These are phyloP conservation scores for Aurantiochytrium sp. DNA, from an alignment of 108 stramenopile species.

Conservation along the genomic window DNA sequence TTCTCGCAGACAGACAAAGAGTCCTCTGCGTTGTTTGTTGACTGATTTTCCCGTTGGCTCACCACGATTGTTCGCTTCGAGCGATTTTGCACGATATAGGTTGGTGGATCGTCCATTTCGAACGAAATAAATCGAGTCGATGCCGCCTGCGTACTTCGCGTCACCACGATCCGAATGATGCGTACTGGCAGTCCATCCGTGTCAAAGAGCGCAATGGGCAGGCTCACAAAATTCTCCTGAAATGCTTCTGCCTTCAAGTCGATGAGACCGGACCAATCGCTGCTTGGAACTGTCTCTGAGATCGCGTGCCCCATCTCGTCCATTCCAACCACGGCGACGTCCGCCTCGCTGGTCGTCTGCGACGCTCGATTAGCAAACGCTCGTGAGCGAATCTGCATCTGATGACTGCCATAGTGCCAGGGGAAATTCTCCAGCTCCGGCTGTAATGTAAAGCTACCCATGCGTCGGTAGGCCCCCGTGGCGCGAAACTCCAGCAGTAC, in stretches of 20 bases:
- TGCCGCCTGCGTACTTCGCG: not conserved
- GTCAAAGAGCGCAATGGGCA: constrained; percentile 1
- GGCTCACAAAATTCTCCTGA: not conserved
- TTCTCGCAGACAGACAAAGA: not conserved
- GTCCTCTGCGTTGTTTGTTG: not conserved
- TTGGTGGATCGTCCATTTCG: not conserved
- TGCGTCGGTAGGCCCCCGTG: not conserved
- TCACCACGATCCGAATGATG: not conserved
- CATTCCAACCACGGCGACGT: not conserved
- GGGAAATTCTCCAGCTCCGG: not conserved
- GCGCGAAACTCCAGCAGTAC: not conserved
- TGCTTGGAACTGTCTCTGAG: not conserved
- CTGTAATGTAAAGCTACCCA: not conserved
- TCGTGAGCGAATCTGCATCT: not conserved
- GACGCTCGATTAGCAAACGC: not conserved
- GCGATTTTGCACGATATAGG: not conserved
- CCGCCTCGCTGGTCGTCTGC: not conserved
- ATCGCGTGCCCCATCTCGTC: not conserved
- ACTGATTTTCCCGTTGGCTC: not conserved
- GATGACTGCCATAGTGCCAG: not conserved
- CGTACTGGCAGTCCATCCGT: not conserved
- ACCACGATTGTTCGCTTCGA: not conserved
- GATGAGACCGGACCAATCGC: not conserved
- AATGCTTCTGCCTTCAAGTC: not conserved
- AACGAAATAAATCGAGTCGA: not conserved